A percentile compares a stretch with the other conserved stretches of the same genome.
phyloP scores from a whole-genome alignment of 768 basidiomycete species.

The Boletus bicolor region DNA sequence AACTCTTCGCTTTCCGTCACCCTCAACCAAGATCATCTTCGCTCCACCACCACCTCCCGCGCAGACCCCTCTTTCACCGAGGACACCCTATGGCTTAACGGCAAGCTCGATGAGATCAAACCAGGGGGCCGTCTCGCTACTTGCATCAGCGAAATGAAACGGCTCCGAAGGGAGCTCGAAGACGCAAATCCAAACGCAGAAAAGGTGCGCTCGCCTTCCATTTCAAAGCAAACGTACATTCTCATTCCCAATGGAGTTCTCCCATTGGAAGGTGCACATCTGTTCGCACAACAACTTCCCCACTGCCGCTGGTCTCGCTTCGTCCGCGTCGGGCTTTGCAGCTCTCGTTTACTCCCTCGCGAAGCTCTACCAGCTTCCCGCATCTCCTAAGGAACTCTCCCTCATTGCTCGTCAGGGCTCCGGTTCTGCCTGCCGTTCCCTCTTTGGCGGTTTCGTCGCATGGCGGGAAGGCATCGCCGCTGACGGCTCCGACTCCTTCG shows the following conservation, averaged over 20 bases:
- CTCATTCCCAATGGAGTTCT: constrained; percentile 15
- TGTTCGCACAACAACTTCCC: constrained; percentile 98
- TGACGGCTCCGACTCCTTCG: constrained; percentile 83
- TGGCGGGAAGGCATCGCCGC: constrained; percentile 63
- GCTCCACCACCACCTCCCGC: constrained; percentile 90
- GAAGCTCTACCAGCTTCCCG: constrained; percentile 77
- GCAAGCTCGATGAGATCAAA: constrained; percentile 87
- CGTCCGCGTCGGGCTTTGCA: constrained; percentile 95
- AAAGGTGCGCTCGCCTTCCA: constrained; percentile 45
- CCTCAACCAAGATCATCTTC: constrained; percentile 91
- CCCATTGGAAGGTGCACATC: constrained; percentile 71
- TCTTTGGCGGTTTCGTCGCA: constrained; percentile 95
- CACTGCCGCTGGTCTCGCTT: constrained; percentile 96
- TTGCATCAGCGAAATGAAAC: constrained; percentile 86
- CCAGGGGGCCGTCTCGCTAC: constrained; percentile 71
- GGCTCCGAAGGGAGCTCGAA: constrained; percentile 72
- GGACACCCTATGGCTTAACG: constrained; percentile 94
- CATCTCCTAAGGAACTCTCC: constrained; percentile 78
- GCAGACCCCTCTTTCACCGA: constrained; percentile 69
- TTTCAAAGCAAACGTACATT: not conserved
- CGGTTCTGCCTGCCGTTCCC: constrained; percentile 95
- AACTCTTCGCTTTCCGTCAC: constrained; percentile 99
- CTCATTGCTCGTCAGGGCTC: constrained; percentile 96
- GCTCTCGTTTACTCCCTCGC: constrained; percentile 90
- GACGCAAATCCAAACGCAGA: constrained; percentile 59